Evolutionary conservation across 2,329 filamentous ascomycete genomes (phyloP).

Genomic region (Stagonosporopsis chrysanthemi): DNA sequence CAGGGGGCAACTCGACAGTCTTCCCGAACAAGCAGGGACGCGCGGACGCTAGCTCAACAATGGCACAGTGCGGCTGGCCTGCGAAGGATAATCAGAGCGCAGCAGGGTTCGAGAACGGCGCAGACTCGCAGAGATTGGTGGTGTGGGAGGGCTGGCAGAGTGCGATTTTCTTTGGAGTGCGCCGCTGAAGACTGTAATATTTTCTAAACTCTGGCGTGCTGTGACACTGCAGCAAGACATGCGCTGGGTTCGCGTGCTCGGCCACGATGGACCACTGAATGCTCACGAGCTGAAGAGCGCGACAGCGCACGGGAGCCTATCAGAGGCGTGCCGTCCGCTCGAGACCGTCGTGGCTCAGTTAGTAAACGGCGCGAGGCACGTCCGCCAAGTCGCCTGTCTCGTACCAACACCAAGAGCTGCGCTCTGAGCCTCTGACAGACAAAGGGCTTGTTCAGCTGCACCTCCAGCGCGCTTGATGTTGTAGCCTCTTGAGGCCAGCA

Average conservation of each 20-base stretch:
- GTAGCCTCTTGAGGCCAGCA: neutral
- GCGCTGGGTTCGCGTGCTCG: slow-evolving; percentile 25
- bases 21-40: slow-evolving; percentile 38
- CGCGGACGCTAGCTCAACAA: slow-evolving; percentile 31
- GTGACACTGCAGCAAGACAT: slow-evolving; percentile 10
- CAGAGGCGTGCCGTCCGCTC: slow-evolving; percentile 18
- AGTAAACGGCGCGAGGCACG: slow-evolving; percentile 9
- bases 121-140: slow-evolving; percentile 12
- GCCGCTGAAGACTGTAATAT: slow-evolving; percentile 4
- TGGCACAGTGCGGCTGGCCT: slow-evolving; percentile 22
- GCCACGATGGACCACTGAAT: slow-evolving; percentile 23
- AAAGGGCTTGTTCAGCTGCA: slow-evolving; percentile 12
- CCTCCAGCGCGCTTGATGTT: neutral
- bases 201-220: slow-evolving; percentile 14
- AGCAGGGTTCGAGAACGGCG: slow-evolving; percentile 32
- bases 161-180: neutral
- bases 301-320: slow-evolving; percentile 28
- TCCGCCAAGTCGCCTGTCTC: slow-evolving; percentile 13
- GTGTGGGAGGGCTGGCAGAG: neutral
- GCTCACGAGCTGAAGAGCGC: slow-evolving; percentile 33
- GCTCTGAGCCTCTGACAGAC: neutral
- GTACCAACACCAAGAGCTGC: slow-evolving; percentile 13
- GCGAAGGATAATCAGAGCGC: slow-evolving; percentile 26
- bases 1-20: slow-evolving; percentile 28
- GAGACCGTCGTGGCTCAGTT: slow-evolving; percentile 22